These are phyloP conservation scores for Alnus rubra DNA, from an alignment of 306 rosid species.

Conservation along the genomic window DNA sequence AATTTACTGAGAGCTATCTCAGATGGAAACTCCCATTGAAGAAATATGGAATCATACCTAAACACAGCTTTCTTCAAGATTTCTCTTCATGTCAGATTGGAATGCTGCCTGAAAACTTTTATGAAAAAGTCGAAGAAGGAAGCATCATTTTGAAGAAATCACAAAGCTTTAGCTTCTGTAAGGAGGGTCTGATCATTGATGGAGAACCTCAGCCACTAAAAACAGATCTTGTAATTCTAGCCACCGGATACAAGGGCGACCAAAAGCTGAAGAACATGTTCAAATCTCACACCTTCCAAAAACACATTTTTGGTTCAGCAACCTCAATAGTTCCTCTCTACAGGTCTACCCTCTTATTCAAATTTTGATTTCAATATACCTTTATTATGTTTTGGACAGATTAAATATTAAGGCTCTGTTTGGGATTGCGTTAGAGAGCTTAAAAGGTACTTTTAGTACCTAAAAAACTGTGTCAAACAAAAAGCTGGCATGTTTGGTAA, in stretches of 20 bases:
- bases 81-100: conserved; percentile 34
- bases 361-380: not conserved
- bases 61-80: conserved; percentile 38
- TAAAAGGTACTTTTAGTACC: no score
- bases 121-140: conserved; percentile 47
- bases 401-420: no score
- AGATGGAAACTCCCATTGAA: conserved; percentile 51
- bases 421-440: no score
- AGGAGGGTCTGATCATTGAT: conserved; percentile 42
- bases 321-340: conserved; percentile 36
- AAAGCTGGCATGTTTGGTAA: no score
- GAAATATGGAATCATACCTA: conserved; percentile 46
- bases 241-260: conserved; percentile 58
- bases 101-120: conserved; percentile 38
- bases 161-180: conserved; percentile 40
- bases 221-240: conserved; percentile 52
- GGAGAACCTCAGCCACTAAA: conserved; percentile 38
- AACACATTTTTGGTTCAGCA: conserved; percentile 17
- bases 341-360: conserved; percentile 32
- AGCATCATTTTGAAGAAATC: conserved; percentile 46
- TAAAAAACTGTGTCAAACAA: no score
- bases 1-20: conserved; percentile 33
- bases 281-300: conserved; percentile 39
- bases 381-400: not conserved
- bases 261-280: conserved; percentile 47